Conservation (phyloP, 208 protist species). For the Leptomonas seymouri region DNA sequence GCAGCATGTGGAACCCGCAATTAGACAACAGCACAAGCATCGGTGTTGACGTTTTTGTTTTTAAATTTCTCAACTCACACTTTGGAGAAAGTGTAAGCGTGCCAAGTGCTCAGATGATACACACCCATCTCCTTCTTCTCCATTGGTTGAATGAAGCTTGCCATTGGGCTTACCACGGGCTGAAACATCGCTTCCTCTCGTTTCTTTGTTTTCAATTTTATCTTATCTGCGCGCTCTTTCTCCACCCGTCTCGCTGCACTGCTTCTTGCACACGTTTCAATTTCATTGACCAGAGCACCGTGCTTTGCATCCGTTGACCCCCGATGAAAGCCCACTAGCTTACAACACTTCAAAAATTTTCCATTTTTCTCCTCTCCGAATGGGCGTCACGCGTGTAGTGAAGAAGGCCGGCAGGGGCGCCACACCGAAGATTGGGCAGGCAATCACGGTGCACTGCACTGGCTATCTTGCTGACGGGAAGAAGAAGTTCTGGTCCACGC, state of each 20-base stretch:
- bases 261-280: too few species aligned
- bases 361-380: slow-evolving; percentile 35
- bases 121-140: too few species aligned
- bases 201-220: background rate
- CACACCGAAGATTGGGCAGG: slow-evolving; percentile 62
- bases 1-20: too few species aligned
- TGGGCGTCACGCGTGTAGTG: slow-evolving; percentile 79
- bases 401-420: slow-evolving; percentile 67
- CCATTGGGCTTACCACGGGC: too few species aligned
- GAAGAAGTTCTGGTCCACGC: slow-evolving; percentile 92
- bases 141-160: background rate
- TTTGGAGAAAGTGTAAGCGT: too few species aligned
- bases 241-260: too few species aligned
- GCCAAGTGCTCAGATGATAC: too few species aligned
- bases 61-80: too few species aligned
- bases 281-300: too few species aligned
- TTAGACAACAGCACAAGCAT: too few species aligned
- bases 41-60: background rate
- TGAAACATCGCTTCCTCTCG: background rate
- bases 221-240: background rate
- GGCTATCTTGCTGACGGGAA: slow-evolving; percentile 81
- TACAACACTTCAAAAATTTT: slow-evolving; percentile 24
- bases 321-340: too few species aligned
- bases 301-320: too few species aligned
- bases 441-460: slow-evolving; percentile 90